A percentile compares a stretch with the other conserved stretches of the same genome.
Conservation (phyloP, 2,329 filamentous ascomycete genomes). For the Raffaelea deltoideospora region DNA sequence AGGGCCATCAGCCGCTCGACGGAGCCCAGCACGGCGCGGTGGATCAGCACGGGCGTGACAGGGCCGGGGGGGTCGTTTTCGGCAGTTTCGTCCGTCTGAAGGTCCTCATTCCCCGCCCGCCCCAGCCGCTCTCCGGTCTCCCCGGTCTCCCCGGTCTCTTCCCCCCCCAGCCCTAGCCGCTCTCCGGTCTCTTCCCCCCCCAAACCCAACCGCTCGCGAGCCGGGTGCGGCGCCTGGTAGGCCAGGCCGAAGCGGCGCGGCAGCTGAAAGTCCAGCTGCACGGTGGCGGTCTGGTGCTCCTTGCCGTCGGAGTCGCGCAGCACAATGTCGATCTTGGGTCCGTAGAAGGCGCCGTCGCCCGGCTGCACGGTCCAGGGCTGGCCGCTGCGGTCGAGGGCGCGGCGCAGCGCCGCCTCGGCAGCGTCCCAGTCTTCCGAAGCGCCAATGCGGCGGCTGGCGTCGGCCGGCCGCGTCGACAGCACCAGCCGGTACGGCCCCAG, state of each 20-base stretch:
- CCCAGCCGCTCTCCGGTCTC: neutral
- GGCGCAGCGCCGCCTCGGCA: slow-evolving; percentile 51
- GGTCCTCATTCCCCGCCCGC: no score
- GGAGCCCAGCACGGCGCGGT: slow-evolving; percentile 71
- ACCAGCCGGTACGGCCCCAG: slow-evolving; percentile 61
- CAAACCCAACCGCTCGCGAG: slow-evolving; percentile 37
- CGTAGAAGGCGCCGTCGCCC: slow-evolving; percentile 81
- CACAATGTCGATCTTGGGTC: slow-evolving; percentile 82
- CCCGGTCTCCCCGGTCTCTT: slow-evolving; percentile 14
- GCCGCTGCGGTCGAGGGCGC: slow-evolving; percentile 47
- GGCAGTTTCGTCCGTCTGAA: slow-evolving; percentile 31
- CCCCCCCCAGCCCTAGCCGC: neutral
- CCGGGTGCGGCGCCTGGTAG: slow-evolving; percentile 56
- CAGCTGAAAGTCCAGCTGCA: slow-evolving; percentile 82
- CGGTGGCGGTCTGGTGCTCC: slow-evolving; percentile 76
- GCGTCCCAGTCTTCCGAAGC: slow-evolving; percentile 50
- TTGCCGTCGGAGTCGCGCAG: slow-evolving; percentile 67
- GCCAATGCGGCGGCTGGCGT: slow-evolving; percentile 61
- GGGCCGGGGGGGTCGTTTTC: slow-evolving; percentile 34
- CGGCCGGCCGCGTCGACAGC: slow-evolving; percentile 62
- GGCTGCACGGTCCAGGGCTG: slow-evolving; percentile 60
- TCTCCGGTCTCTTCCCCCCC: slow-evolving; percentile 14
- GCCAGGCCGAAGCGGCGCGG: slow-evolving; percentile 66
- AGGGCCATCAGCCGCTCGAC: slow-evolving; percentile 75
- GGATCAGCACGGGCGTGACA: slow-evolving; percentile 64